A percentile compares a stretch with the other conserved stretches of the same genome.
Evolutionary conservation across 768 basidiomycete species (phyloP).

Genomic region (Amanita pallidorosea): DNA sequence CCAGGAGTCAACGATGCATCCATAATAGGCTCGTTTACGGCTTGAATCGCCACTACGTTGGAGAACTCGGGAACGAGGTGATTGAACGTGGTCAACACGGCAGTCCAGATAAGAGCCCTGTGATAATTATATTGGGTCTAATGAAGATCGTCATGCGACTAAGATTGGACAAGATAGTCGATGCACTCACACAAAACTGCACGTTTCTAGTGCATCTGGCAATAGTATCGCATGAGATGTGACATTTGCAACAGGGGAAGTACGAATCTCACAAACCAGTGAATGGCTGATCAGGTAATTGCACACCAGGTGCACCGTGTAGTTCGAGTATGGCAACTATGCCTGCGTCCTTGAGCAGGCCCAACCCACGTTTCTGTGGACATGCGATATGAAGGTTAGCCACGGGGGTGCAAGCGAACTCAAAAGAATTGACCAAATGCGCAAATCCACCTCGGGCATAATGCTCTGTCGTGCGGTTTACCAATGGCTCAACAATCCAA

Average conservation of each 20-base stretch:
- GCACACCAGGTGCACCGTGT: constrained; percentile 64
- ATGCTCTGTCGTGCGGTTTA: constrained; percentile 47
- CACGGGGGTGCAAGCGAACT: not conserved
- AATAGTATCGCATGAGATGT: not conserved
- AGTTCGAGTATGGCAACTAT: constrained; percentile 59
- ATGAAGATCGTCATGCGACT: not conserved
- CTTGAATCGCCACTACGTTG: constrained; percentile 61
- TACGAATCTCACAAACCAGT: constrained; percentile 45
- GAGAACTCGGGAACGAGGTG: constrained; percentile 60
- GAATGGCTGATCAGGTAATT: constrained; percentile 50
- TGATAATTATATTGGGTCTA: constrained; percentile 66
- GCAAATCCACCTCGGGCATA: constrained; percentile 62
- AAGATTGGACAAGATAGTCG: not conserved
- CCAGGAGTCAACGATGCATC: constrained; percentile 30
- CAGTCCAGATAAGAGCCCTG: constrained; percentile 73
- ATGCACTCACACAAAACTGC: constrained; percentile 54
- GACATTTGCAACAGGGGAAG: not conserved
- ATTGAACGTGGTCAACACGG: constrained; percentile 63
- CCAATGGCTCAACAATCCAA: constrained; percentile 71
- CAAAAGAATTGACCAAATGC: constrained; percentile 38
- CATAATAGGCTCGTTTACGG: constrained; percentile 73
- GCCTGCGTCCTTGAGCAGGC: constrained; percentile 47
- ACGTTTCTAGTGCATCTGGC: constrained; percentile 55
- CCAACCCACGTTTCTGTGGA: constrained; percentile 51
- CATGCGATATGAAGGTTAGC: not conserved